Percentiles rank a stretch among this genome's conserved stretches.
These are phyloP conservation scores for Aspergillus eucalypticola DNA, from an alignment of 2,329 filamentous ascomycete genomes.

Conservation along the genomic window DNA sequence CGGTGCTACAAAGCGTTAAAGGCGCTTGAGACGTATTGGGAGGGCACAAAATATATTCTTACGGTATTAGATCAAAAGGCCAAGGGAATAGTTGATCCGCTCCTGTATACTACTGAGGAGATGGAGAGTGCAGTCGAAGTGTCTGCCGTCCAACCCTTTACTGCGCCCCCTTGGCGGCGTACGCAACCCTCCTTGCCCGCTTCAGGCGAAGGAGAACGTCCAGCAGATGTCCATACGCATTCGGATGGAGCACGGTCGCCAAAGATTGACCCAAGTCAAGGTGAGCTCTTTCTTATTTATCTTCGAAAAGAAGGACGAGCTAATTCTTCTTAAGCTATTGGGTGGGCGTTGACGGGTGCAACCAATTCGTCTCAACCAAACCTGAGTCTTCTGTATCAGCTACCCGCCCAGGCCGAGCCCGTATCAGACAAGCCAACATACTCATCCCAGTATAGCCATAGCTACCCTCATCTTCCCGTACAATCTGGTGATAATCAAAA, in stretches of 20 bases:
- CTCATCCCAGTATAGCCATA: constrained; percentile 34
- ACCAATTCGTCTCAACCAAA: constrained; percentile 84
- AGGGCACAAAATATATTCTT: constrained; percentile 81
- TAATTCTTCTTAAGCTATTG: constrained; percentile 61
- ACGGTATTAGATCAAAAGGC: constrained; percentile 85
- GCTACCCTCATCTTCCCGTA: constrained; percentile 27
- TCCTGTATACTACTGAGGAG: constrained; percentile 68
- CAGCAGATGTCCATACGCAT: constrained; percentile 31
- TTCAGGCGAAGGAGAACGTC: constrained; percentile 24
- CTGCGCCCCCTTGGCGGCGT: constrained; percentile 53
- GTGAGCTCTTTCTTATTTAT: constrained; percentile 34
- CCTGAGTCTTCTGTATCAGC: constrained; percentile 76
- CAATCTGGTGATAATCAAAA: constrained; percentile 21
- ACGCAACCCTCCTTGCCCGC: constrained; percentile 34
- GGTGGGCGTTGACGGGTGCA: constrained; percentile 84
- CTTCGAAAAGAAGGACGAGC: neutral
- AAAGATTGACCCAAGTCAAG: constrained; percentile 53
- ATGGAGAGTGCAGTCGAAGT: constrained; percentile 69
- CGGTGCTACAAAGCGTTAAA: constrained; percentile 81
- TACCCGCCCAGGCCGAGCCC: constrained; percentile 38
- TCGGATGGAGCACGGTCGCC: constrained; percentile 44
- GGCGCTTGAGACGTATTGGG: constrained; percentile 81
- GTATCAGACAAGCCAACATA: constrained; percentile 30
- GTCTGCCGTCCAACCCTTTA: constrained; percentile 53
- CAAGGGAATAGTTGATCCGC: constrained; percentile 78